Evolutionary conservation across 2,329 filamentous ascomycete species (phyloP).

Genomic region (Fusarium neocosmosporiellum): DNA sequence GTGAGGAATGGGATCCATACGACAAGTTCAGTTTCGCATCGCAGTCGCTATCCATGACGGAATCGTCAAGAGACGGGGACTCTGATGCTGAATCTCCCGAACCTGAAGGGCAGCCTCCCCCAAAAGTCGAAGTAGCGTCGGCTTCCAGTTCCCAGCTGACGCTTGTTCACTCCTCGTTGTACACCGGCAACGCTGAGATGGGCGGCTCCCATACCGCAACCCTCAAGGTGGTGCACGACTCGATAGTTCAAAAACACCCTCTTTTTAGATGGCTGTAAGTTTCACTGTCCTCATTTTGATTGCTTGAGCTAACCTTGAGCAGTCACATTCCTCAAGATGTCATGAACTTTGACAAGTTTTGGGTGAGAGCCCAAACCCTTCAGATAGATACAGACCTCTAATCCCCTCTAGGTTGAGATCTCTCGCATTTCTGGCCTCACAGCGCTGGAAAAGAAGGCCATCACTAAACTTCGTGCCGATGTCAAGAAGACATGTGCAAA

Average conservation of each 20-base stretch:
- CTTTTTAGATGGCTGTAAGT: constrained; percentile 57
- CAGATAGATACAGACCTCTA: background rate
- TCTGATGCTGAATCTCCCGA: constrained; percentile 46
- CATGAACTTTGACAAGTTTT: constrained; percentile 57
- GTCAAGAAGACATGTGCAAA: constrained; percentile 53
- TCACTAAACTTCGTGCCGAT: constrained; percentile 51
- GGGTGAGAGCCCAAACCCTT: constrained; percentile 41
- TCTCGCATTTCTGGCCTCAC: constrained; percentile 48
- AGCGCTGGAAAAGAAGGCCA: constrained; percentile 48
- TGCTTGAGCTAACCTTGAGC: constrained; percentile 21
- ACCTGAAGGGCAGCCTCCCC: constrained; percentile 35
- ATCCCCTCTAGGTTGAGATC: constrained; percentile 47
- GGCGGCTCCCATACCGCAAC: constrained; percentile 50
- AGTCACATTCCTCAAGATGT: constrained; percentile 54
- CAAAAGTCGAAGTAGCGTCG: constrained; percentile 22
- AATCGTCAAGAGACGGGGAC: constrained; percentile 42
- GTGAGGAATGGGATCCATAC: constrained; percentile 45
- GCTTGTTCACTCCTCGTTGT: constrained; percentile 49
- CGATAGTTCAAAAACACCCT: constrained; percentile 45
- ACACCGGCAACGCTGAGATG: constrained; percentile 52
- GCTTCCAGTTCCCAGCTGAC: constrained; percentile 31
- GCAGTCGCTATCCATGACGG: constrained; percentile 28
- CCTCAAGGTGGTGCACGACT: constrained; percentile 51
- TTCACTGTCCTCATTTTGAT: too few species aligned
- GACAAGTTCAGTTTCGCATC: constrained; percentile 45